A percentile compares a stretch with the other conserved stretches of the same genome.
These are phyloP conservation scores for Pleurotus eryngii DNA, from an alignment of 768 basidiomycete genomes.

Conservation along the genomic window DNA sequence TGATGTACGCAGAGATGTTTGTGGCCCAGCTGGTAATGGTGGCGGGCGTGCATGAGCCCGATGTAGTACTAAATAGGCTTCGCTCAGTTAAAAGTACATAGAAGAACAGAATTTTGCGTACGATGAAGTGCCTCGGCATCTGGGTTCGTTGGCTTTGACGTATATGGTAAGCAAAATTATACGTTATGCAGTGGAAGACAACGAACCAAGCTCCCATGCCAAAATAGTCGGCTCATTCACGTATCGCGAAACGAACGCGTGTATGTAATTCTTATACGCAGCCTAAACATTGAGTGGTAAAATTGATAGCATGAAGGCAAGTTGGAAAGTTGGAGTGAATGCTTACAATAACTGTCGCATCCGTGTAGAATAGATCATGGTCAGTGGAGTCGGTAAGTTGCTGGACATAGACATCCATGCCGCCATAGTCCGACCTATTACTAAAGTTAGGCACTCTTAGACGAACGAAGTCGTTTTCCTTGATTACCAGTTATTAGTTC, in stretches of 20 bases:
- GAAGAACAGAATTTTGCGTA: constrained; percentile 7
- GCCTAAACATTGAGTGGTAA: constrained; percentile 17
- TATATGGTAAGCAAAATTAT: constrained; percentile 1
- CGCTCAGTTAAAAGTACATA: background rate
- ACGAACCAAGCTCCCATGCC: constrained; percentile 28
- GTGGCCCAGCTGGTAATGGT: constrained; percentile 26
- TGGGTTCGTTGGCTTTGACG: constrained; percentile 15
- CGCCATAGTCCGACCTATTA: constrained; percentile 35
- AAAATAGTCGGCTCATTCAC: constrained; percentile 22
- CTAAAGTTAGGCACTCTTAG: no score
- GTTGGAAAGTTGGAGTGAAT: background rate
- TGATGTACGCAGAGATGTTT: constrained; percentile 23
- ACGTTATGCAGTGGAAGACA: constrained; percentile 17
- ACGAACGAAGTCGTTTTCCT: no score
- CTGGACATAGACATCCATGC: constrained; percentile 35
- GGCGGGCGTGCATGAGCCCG: constrained; percentile 29
- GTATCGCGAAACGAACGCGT: constrained; percentile 24
- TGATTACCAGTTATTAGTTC: constrained; percentile 55
- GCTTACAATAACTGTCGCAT: constrained; percentile 28
- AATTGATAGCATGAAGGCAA: background rate
- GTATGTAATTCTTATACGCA: constrained; percentile 31
- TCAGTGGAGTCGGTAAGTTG: constrained; percentile 22
- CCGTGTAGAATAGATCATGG: constrained; percentile 37
- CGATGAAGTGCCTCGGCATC: constrained; percentile 12
- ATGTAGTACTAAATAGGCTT: constrained; percentile 22